These are phyloP conservation scores for Candolleomyces eurysporus DNA, from an alignment of 768 basidiomycete species.

Conservation along the genomic window DNA sequence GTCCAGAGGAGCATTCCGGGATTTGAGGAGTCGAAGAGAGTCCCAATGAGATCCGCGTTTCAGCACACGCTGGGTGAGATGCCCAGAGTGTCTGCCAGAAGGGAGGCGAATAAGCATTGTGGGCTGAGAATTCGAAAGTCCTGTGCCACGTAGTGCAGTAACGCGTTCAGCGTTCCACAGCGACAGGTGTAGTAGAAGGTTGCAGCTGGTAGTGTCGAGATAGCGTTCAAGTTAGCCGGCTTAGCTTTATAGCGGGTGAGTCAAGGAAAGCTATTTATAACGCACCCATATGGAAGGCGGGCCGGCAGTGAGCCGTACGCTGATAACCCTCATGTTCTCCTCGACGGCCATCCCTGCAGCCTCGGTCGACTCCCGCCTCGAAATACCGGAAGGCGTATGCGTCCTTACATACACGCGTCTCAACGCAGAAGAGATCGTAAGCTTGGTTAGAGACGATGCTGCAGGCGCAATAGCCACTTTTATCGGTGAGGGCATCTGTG, in stretches of 20 bases:
- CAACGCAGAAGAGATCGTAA: conserved; percentile 55
- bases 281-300: background rate
- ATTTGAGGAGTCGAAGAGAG: background rate
- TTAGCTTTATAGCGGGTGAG: no score
- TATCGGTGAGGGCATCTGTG: conserved; percentile 45
- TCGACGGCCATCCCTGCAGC: conserved; percentile 23
- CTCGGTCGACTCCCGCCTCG: conserved; percentile 42
- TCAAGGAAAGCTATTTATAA: background rate
- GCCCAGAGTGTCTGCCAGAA: background rate
- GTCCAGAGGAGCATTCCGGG: conserved; percentile 47
- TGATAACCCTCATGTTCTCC: background rate
- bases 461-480: conserved; percentile 78
- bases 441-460: conserved; percentile 56
- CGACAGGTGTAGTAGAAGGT: no score
- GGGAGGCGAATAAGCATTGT: no score
- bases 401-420: conserved; percentile 60
- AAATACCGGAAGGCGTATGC: conserved; percentile 48
- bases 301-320: background rate
- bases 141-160: no score
- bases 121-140: no score
- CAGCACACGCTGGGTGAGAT: background rate
- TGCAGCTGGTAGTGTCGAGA: no score
- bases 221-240: no score
- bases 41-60: background rate
- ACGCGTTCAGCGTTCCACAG: no score